Percentiles rank a stretch among this genome's conserved stretches.
phyloP scores from a whole-genome alignment of 805 yeast species.

The Kazachstania viticola region DNA sequence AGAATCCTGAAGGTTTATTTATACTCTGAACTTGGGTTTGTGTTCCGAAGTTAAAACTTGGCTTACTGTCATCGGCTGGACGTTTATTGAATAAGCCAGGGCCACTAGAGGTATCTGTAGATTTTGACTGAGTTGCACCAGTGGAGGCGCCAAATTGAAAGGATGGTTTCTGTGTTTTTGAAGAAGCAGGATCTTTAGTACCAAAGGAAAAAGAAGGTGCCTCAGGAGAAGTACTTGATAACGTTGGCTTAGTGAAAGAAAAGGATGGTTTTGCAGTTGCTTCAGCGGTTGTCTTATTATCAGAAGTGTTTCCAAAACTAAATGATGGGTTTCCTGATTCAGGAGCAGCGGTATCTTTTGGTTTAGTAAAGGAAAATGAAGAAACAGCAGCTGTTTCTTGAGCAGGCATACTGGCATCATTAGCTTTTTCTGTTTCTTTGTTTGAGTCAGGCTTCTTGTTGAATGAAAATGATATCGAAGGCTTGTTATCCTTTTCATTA shows the following conservation, averaged over 20 bases:
- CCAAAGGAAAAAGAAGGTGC: constrained; percentile 7
- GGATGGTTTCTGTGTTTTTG: too few species aligned
- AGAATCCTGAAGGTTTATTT: neutral
- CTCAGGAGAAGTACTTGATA: neutral
- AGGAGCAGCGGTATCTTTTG: neutral
- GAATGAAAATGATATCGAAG: constrained; percentile 9
- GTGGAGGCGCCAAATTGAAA: too few species aligned
- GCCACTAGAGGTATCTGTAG: too few species aligned
- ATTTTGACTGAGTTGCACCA: too few species aligned
- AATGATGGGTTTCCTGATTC: too few species aligned
- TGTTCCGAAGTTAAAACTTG: neutral
- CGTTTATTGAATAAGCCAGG: too few species aligned
- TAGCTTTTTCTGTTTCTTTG: neutral
- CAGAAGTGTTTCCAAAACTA: neutral
- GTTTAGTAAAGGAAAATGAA: neutral
- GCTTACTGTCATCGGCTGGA: too few species aligned
- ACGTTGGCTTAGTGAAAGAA: constrained; percentile 2
- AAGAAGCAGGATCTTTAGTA: too few species aligned
- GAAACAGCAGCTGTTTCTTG: neutral
- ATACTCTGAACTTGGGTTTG: too few species aligned
- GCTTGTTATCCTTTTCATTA: too few species aligned
- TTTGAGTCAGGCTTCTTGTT: neutral
- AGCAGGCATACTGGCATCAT: neutral
- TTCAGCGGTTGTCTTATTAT: too few species aligned
- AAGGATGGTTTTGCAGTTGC: constrained; percentile 7